Conservation (phyloP, 192 early-diverging fungal genomes). For the Mortierella antarctica region DNA sequence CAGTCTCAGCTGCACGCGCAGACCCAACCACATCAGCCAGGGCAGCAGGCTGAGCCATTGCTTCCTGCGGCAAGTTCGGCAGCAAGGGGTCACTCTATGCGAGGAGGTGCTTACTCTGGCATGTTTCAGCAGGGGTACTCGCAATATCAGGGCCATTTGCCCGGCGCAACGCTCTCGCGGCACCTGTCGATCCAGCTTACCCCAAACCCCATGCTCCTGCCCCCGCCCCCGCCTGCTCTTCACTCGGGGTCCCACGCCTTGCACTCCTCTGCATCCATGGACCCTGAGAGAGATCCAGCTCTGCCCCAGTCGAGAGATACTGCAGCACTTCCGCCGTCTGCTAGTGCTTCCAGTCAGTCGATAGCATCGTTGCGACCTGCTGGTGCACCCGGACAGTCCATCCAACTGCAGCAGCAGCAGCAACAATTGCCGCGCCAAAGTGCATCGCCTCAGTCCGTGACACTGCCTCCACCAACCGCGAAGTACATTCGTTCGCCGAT, state of each 20-base stretch:
- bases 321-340: not conserved
- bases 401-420: slow-evolving; percentile 13
- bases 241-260: slow-evolving; percentile 15
- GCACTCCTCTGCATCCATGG: slow-evolving; percentile 16
- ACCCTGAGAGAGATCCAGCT: not conserved
- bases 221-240: slow-evolving; percentile 32
- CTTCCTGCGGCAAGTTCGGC: slow-evolving; percentile 10
- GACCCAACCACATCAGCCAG: too few species aligned
- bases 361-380: not conserved
- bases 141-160: slow-evolving; percentile 37
- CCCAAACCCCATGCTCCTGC: slow-evolving; percentile 26
- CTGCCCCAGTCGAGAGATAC: not conserved
- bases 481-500: slow-evolving; percentile 47
- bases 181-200: slow-evolving; percentile 50
- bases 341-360: not conserved
- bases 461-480: slow-evolving; percentile 29
- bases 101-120: slow-evolving; percentile 18
- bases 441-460: slow-evolving; percentile 18
- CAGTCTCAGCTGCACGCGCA: too few species aligned
- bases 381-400: slow-evolving; percentile 3
- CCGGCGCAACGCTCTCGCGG: slow-evolving; percentile 38
- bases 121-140: slow-evolving; percentile 50
- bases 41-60: slow-evolving; percentile 1
- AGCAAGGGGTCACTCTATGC: slow-evolving; percentile 9
- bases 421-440: slow-evolving; percentile 6